Base-by-base conservation (phyloP, 148 eudicot species). In the Persicaria tinctoria region DNA sequence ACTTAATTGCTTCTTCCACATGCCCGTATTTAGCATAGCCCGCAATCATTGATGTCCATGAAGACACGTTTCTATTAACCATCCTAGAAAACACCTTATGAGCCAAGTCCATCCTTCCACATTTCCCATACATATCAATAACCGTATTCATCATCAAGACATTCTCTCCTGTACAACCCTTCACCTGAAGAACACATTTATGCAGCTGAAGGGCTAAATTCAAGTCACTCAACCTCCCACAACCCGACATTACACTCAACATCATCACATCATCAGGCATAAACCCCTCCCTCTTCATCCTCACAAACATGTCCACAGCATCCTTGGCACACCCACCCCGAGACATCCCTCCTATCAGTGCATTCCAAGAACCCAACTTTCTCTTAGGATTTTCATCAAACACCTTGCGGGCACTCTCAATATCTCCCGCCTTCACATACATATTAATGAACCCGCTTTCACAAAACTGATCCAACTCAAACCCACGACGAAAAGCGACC, bases 331-430 rank as follows among this genome's bases (percentile, higher is more conserved):
- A 79, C 45, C 90, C 93, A 20, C 82, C 78, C 79, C 87, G 93
- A 4, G 93, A 83, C 75, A 93, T 75, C 10, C 90, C 93, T 4
- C 86, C 84, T 5, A 89, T 88, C 14, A 91, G 64, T 0, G 97
- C 94, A 79, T 93, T 93, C 97, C 98, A 93, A 79, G 97, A 88
- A 73, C 97, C 98, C 85, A 91, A 59, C 83, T 91, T 86, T 83
- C 89, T 88, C 11, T 85, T 81, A 72, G 81, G 46, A 82, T 82
- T 89, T 84, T 82, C 84, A 46, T 84, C 97, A 49, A 91, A 93
- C 94, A 93, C 79, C 76, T 84, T 88, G 0, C 68, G 77, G 4
- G 97, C 98, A 80, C 70, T 51, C 2, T 73, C 87, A 77, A 89
- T 85, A 20, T 82, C 82, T 7, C 94, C 89, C 3, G 44, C 84